phyloP scores from a whole-genome alignment of 1,139 yeast species.

The Candida freyschussii region DNA sequence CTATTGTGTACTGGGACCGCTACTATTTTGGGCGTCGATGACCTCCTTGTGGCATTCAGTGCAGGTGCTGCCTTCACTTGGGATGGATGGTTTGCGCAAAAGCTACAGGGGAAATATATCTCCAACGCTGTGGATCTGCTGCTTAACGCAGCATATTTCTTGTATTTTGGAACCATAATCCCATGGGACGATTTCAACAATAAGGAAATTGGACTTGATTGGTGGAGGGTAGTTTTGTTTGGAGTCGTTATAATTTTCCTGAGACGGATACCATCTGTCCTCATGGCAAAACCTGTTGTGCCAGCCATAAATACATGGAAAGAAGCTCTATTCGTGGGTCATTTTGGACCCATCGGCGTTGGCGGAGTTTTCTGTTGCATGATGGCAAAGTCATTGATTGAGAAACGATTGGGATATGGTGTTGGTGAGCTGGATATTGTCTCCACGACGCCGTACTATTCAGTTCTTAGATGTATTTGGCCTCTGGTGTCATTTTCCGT shows the following conservation, averaged over 20 bases:
- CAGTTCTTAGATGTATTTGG: slow-evolving; percentile 23
- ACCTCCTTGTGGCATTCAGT: slow-evolving; percentile 33
- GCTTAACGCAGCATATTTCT: slow-evolving; percentile 31
- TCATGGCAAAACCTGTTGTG: slow-evolving; percentile 30
- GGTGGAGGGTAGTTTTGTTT: slow-evolving; percentile 31
- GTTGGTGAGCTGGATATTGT: slow-evolving; percentile 7
- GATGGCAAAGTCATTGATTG: slow-evolving; percentile 23
- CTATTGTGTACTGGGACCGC: slow-evolving; percentile 32
- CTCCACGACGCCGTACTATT: slow-evolving; percentile 8
- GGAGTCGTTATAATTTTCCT: slow-evolving; percentile 30
- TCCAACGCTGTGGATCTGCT: slow-evolving; percentile 31
- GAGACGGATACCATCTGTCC: slow-evolving; percentile 33
- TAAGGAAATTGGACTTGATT: slow-evolving; percentile 23
- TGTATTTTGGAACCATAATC: slow-evolving; percentile 34
- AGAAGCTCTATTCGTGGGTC: slow-evolving; percentile 39
- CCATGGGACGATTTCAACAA: slow-evolving; percentile 31
- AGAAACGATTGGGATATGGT: slow-evolving; percentile 12
- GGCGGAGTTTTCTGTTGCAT: slow-evolving; percentile 33
- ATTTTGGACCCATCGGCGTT: slow-evolving; percentile 44
- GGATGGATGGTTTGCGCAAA: slow-evolving; percentile 32
- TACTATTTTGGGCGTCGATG: slow-evolving; percentile 35
- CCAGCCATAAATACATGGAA: slow-evolving; percentile 34
- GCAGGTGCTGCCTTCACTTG: slow-evolving; percentile 26
- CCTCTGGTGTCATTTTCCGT: slow-evolving; percentile 27
- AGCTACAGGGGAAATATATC: slow-evolving; percentile 28